Conservation (phyloP, 495 filamentous ascomycete genomes). For the Evernia prunastri region DNA sequence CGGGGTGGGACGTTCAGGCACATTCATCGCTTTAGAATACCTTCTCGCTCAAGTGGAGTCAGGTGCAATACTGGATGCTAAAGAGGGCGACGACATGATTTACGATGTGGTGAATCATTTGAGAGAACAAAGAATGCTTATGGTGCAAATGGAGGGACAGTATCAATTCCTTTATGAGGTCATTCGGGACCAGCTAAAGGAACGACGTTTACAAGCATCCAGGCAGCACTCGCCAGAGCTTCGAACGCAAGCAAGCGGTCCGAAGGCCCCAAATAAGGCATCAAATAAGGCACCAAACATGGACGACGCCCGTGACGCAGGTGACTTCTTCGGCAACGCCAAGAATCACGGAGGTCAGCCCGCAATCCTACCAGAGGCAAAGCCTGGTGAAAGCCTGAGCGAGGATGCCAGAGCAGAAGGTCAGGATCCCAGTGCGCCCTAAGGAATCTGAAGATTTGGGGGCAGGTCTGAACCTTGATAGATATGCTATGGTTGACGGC, state of each 20-base stretch:
- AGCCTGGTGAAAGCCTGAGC: neutral
- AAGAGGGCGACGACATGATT: conserved; percentile 48
- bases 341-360: conserved; percentile 2
- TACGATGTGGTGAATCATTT: conserved; percentile 74
- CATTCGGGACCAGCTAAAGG: conserved; percentile 59
- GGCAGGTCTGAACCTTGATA: conserved; percentile 15
- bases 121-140: conserved; percentile 84
- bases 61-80: conserved; percentile 54
- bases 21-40: conserved; percentile 91
- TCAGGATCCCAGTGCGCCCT: conserved; percentile 10
- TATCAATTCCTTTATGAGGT: conserved; percentile 88
- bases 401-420: conserved; percentile 4
- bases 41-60: conserved; percentile 74
- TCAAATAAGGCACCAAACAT: conserved; percentile 9
- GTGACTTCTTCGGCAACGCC: conserved; percentile 1
- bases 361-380: neutral
- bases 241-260: conserved; percentile 18
- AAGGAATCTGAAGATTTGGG: neutral
- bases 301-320: conserved; percentile 12
- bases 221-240: conserved; percentile 21
- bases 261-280: conserved; percentile 12
- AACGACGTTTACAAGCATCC: conserved; percentile 13
- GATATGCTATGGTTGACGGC: conserved; percentile 5
- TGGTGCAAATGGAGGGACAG: conserved; percentile 90
- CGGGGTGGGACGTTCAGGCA: conserved; percentile 88